Conservation (phyloP, 1,139 yeast species). For the Taphrina communis region DNA sequence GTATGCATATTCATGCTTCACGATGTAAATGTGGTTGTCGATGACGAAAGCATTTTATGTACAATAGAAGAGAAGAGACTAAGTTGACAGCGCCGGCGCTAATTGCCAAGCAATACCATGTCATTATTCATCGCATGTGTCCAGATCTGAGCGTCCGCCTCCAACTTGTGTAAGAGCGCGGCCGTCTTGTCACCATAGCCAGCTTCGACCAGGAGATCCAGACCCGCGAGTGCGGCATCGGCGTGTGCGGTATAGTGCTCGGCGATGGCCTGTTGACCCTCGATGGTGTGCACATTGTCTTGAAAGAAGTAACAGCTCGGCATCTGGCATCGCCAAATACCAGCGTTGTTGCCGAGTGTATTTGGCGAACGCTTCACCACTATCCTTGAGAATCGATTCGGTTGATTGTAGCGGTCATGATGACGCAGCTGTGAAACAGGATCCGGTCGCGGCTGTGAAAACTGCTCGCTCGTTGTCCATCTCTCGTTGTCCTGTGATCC, state of each 20-base stretch:
- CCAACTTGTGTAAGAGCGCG: conserved; percentile 8
- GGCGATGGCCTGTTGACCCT: conserved; percentile 1
- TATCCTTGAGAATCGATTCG: neutral
- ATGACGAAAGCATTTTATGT: neutral
- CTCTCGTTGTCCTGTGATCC: neutral
- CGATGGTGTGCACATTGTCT: neutral
- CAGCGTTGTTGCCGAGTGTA: conserved; percentile 3
- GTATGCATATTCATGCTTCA: too few relatives aligned
- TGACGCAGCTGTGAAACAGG: conserved; percentile 2
- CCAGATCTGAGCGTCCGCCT: conserved; percentile 9
- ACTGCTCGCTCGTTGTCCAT: conserved; percentile 14
- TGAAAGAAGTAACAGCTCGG: conserved; percentile 4
- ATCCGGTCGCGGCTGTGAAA: neutral
- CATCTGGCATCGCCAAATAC: conserved; percentile 11
- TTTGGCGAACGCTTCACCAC: neutral
- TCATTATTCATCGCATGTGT: conserved; percentile 13
- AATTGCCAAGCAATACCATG: neutral
- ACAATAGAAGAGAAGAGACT: neutral
- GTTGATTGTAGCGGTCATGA: neutral
- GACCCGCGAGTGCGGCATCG: conserved; percentile 6
- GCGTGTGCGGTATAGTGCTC: conserved; percentile 11
- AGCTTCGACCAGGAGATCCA: conserved; percentile 11
- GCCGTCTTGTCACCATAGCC: conserved; percentile 1
- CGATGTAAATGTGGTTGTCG: neutral
- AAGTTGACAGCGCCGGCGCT: conserved; percentile 24